These are phyloP conservation scores for Lasiosphaeria ovina DNA, from an alignment of 495 filamentous ascomycete genomes.

Conservation along the genomic window DNA sequence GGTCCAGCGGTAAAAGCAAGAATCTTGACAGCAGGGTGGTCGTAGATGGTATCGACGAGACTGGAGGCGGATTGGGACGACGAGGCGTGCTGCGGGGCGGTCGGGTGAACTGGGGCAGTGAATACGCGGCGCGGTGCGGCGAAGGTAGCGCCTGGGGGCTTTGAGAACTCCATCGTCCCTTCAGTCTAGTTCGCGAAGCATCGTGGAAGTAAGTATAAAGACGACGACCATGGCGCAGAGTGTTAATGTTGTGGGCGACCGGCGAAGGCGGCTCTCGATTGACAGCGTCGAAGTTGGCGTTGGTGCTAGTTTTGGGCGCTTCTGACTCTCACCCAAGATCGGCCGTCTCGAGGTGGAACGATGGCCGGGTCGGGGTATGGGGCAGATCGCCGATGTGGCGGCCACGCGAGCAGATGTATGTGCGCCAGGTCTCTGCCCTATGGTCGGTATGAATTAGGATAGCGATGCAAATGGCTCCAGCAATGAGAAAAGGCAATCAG, in stretches of 20 bases:
- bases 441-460: neutral
- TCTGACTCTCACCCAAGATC: slow-evolving; percentile 2
- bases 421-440: neutral
- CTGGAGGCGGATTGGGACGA: slow-evolving; percentile 28
- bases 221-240: slow-evolving; percentile 10
- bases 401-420: slow-evolving; percentile 3
- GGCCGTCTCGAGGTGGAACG: slow-evolving; percentile 24
- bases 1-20: slow-evolving; percentile 59
- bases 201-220: slow-evolving; percentile 9
- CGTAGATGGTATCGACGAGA: slow-evolving; percentile 68
- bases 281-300: slow-evolving; percentile 1
- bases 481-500: neutral
- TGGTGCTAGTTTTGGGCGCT: neutral
- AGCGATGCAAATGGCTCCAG: neutral
- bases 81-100: slow-evolving; percentile 21
- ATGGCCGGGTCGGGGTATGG: slow-evolving; percentile 6
- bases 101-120: slow-evolving; percentile 34
- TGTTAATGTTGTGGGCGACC: neutral
- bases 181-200: slow-evolving; percentile 21
- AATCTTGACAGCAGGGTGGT: slow-evolving; percentile 63
- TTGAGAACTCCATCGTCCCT: slow-evolving; percentile 30
- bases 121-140: slow-evolving; percentile 40
- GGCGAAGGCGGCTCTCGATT: neutral
- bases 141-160: slow-evolving; percentile 25
- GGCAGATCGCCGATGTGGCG: slow-evolving; percentile 9